These are phyloP conservation scores for Coemansia erecta DNA, from an alignment of 192 early-diverging fungal genomes.

Conservation along the genomic window DNA sequence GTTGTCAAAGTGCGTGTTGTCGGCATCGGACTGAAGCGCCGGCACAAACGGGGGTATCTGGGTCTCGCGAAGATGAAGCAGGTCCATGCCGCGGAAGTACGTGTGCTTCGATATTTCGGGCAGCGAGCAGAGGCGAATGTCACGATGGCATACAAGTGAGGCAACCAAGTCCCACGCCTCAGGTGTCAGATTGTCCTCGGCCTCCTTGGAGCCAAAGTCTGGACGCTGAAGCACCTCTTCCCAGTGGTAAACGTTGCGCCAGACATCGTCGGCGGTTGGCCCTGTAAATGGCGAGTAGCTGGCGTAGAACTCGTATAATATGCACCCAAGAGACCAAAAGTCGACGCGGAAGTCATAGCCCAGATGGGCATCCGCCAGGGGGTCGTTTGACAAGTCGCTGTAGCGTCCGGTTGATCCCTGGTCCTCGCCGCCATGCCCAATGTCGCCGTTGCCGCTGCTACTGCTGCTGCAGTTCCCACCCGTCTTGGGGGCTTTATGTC, in stretches of 20 bases:
- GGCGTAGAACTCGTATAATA: conserved; percentile 74
- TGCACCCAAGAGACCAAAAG: conserved; percentile 75
- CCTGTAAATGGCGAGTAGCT: conserved; percentile 77
- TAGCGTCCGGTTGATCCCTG: conserved; percentile 17
- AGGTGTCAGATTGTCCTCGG: conserved; percentile 76
- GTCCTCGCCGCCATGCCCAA: conserved; percentile 29
- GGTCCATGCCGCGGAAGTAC: conserved; percentile 63
- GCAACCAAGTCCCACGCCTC: conserved; percentile 74
- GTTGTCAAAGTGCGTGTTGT: conserved; percentile 82
- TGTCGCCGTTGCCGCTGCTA: conserved; percentile 11
- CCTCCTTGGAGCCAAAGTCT: conserved; percentile 71
- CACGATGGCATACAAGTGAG: conserved; percentile 56
- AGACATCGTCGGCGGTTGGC: conserved; percentile 66
- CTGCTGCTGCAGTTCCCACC: conserved; percentile 12
- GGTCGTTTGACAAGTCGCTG: conserved; percentile 37
- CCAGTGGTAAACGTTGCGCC: conserved; percentile 88
- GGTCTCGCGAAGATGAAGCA: conserved; percentile 61
- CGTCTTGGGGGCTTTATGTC: conserved; percentile 15
- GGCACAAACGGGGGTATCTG: conserved; percentile 73
- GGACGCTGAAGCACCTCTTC: conserved; percentile 70
- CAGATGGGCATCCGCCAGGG: conserved; percentile 57
- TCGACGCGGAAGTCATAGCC: conserved; percentile 71
- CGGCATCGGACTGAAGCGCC: conserved; percentile 61
- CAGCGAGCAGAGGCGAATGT: conserved; percentile 55
- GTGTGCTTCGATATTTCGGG: conserved; percentile 58